Evolutionary conservation across 2,329 filamentous ascomycete species (phyloP).

Genomic region (Aspergillus novoparasiticus): DNA sequence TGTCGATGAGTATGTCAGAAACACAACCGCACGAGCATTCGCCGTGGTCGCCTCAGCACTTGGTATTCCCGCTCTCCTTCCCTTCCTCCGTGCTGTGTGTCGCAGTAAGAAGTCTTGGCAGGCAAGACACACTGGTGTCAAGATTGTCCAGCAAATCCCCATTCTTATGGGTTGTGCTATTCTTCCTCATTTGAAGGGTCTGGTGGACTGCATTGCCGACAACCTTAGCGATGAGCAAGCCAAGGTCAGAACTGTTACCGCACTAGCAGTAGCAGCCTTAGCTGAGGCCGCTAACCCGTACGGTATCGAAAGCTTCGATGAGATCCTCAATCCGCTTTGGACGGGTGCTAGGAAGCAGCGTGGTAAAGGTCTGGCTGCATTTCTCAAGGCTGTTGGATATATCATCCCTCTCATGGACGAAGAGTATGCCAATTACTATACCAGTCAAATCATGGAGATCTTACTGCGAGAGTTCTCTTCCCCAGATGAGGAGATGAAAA

Average conservation of each 20-base stretch:
- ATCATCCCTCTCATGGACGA: constrained; percentile 99
- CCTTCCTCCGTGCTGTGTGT: constrained; percentile 93
- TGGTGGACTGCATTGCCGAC: constrained; percentile 94
- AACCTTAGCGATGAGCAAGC: constrained; percentile 98
- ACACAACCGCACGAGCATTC: constrained; percentile 95
- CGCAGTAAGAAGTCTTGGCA: constrained; percentile 99
- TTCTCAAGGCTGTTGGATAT: constrained; percentile 95
- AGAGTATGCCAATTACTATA: constrained; percentile 99
- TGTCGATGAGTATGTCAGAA: constrained; percentile 96
- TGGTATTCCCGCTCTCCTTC: constrained; percentile 90
- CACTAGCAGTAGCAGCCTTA: constrained; percentile 88
- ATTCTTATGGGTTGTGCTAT: constrained; percentile 99
- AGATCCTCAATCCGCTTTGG: constrained; percentile 96
- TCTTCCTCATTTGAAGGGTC: constrained; percentile 88
- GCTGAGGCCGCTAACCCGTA: constrained; percentile 97
- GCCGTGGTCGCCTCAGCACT: constrained; percentile 95
- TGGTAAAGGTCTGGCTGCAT: constrained; percentile 92
- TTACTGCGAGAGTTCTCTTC: constrained; percentile 93
- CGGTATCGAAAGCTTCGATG: constrained; percentile 98
- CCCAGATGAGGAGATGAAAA: constrained; percentile 99
- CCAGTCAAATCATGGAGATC: constrained; percentile 98
- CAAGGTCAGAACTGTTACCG: constrained; percentile 95
- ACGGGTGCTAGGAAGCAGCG: constrained; percentile 94
- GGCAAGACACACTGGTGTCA: constrained; percentile 94
- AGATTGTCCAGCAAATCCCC: constrained; percentile 98